Conservation (phyloP, 164 flowering plant genomes). For the Vitis amurensis region DNA sequence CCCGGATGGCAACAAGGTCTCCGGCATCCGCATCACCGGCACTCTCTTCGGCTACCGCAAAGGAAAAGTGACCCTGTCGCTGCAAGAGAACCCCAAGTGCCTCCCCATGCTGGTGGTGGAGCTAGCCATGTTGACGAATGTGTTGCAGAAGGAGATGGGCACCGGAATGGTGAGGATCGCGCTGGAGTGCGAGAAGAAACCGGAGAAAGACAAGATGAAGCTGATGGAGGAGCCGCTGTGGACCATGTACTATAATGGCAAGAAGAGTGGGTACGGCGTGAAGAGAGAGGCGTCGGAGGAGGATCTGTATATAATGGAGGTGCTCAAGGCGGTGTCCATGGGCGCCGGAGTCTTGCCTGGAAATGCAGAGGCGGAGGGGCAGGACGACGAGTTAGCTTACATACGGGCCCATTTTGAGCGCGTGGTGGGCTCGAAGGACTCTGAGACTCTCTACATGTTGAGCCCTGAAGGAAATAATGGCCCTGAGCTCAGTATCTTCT, state of each 20-base stretch:
- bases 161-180: constrained; percentile 74
- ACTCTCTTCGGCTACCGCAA: constrained; percentile 76
- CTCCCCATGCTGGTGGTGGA: constrained; percentile 61
- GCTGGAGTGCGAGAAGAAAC: constrained; percentile 62
- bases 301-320: constrained; percentile 64
- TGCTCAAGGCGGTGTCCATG: constrained; percentile 61
- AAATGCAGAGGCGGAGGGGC: constrained; percentile 37
- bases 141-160: constrained; percentile 60
- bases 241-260: constrained; percentile 79
- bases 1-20: constrained; percentile 10
- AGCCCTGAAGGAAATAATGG: constrained; percentile 76
- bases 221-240: constrained; percentile 72
- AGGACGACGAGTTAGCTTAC: constrained; percentile 73
- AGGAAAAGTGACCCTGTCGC: constrained; percentile 53
- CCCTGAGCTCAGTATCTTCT: constrained; percentile 80
- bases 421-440: constrained; percentile 75
- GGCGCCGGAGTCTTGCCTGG: constrained; percentile 82
- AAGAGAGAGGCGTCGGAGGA: constrained; percentile 60
- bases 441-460: constrained; percentile 81
- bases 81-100: constrained; percentile 61
- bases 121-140: constrained; percentile 59
- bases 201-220: constrained; percentile 44
- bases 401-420: constrained; percentile 76
- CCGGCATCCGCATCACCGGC: constrained; percentile 47
- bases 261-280: constrained; percentile 60